A percentile compares a stretch with the other conserved stretches of the same genome.
Conservation (phyloP, 805 yeast species). For the Brettanomyces anomalus region DNA sequence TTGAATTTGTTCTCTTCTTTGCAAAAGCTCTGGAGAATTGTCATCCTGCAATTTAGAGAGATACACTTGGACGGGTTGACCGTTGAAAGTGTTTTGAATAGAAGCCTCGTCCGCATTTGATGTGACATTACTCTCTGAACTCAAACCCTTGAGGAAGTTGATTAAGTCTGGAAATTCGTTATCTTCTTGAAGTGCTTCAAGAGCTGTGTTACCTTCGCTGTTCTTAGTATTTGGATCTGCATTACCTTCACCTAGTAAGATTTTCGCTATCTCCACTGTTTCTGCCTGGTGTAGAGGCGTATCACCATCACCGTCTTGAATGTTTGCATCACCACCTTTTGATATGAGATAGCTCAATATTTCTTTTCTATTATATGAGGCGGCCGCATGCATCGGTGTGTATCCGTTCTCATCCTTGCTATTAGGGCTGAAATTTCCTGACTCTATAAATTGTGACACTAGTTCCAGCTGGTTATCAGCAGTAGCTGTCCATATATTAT, state of each 20-base stretch:
- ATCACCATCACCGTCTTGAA: slow-evolving; percentile 85
- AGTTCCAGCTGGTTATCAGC: slow-evolving; percentile 64
- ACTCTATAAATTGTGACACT: slow-evolving; percentile 47
- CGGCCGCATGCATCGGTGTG: slow-evolving; percentile 96
- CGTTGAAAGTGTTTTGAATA: slow-evolving; percentile 19
- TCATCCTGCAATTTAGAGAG: slow-evolving; percentile 36
- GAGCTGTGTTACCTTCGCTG: slow-evolving; percentile 66
- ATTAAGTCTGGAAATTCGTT: slow-evolving; percentile 77
- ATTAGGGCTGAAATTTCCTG: slow-evolving; percentile 52
- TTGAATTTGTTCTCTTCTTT: slow-evolving; percentile 55
- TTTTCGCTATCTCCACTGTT: slow-evolving; percentile 52
- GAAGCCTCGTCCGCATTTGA: slow-evolving; percentile 8
- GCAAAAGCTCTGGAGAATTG: slow-evolving; percentile 37
- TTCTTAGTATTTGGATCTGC: slow-evolving; percentile 63
- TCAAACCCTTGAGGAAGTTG: slow-evolving; percentile 43
- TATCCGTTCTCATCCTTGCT: slow-evolving; percentile 88
- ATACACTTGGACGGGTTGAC: slow-evolving; percentile 47
- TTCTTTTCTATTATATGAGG: slow-evolving; percentile 78
- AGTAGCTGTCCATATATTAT: slow-evolving; percentile 90
- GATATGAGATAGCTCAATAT: slow-evolving; percentile 48
- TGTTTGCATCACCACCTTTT: slow-evolving; percentile 71
- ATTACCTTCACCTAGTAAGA: slow-evolving; percentile 54
- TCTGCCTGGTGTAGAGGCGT: slow-evolving; percentile 93
- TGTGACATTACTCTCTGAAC: slow-evolving; percentile 12
- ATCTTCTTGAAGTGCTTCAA: slow-evolving; percentile 71